Evolutionary conservation across 2,329 filamentous ascomycete genomes (phyloP), one percentile per base, ranked within the genome.

Genomic region (Apiospora phragmitis): DNA sequence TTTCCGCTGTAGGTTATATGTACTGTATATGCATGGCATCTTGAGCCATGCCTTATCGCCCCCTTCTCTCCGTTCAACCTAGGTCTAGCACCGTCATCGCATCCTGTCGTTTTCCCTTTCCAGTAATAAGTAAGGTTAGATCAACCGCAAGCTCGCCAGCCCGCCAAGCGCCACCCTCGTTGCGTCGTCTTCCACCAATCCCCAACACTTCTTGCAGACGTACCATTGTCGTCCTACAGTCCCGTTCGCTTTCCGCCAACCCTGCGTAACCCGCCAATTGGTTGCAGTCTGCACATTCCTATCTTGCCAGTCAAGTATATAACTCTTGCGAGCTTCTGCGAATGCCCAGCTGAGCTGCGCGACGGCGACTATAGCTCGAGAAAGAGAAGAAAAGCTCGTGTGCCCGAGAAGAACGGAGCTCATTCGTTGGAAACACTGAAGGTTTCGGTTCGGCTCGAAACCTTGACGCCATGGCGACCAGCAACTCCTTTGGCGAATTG

Each of bases 401-500:
- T 49, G 47, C n/a, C n/a, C 47, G 8, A 21, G 3, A 29, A 29
- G 26, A 32, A 18, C 51, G 26, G 26, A 59, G 29, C 29, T 59
- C 51, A 11, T 62, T 38, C 55, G 55, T 55, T 62, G 21, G 55
- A 38, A 62, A 32, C 32, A 38, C 11, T 9, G 43, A n/a, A 32
- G 38, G 32, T 38, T 62, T 62, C 18, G 55, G 55, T 14, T 38
- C 55, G 55, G 55, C 32, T 35, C 55, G 55, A 62, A 62, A 62
- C 55, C 55, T 62, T 62, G 55, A 62, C 55, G 67, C 49, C 69
- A 87, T 87, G 85, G 78, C 83, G 67, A 77, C 82, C n/a, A 74
- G 79, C 65, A 80, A 80, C 73, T 76, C 77, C 16, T 84, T 85
- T 71, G 83, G 82, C 70, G 85, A 87, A 75, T 84, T 91, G 69